Base-by-base conservation (phyloP, 176 grass and related monocot species). In the Eragrostis nindensis region DNA sequence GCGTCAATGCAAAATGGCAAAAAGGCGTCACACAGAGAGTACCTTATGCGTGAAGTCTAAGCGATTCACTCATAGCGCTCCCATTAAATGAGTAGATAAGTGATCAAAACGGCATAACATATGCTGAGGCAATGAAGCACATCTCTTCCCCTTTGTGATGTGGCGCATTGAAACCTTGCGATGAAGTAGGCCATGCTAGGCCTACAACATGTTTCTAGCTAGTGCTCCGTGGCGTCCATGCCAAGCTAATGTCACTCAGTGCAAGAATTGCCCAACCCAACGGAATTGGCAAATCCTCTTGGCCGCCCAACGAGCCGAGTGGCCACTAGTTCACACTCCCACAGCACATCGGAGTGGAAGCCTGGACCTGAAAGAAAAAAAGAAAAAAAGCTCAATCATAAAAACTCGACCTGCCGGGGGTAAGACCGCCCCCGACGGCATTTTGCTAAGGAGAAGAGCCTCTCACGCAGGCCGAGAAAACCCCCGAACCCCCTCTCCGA, bases 161-260 rank as follows among this genome's bases (percentile, higher is more conserved):
- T 80, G 82, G 87, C 81, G 76, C 87, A 84, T 80, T 84, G 54
- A 76, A 68, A 84, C 18, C 44, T 84, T n/a, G 62, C 71, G 67
- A 42, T 59, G 59, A 77, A 48, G 24, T 54, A 40, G 82, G 44
- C 67, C 32, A 66, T 43, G 17, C 45, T 46, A 79, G 32, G 4
- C 46, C 27, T 36, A 53, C 59, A 30, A n/a, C 32, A 52, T 27
- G 43, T 36, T 14, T 42, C 52, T 32, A 79, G 55, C 48, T 83
- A 45, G 64, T 76, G 6, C 53, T 48, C 16, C 12, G 24, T 54
- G 81, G 43, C 62, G 43, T 84, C 42, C 42, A 12, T 36, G 63
- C 64, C 70, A 84, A 84, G 68, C 36, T 53, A 73, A 73, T 16
- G 8, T 25, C 26, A 67, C 55, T 64, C 15, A 48, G 65, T 64